Evolutionary conservation across 768 basidiomycete genomes (phyloP).

Genomic region (Galerina marginata): DNA sequence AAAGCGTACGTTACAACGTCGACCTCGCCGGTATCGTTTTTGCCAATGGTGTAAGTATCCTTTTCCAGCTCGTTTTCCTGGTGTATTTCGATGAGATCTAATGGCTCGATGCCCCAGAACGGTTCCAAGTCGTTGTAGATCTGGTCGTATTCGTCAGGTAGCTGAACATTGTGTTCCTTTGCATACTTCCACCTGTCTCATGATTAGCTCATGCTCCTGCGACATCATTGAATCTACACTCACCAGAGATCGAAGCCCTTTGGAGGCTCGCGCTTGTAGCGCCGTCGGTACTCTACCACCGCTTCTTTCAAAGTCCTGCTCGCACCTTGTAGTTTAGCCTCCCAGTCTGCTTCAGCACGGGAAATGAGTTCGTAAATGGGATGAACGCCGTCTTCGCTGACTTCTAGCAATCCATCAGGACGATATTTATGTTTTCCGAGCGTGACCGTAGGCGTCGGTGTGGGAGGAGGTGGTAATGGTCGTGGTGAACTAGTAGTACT

Average conservation of each 20-base stretch:
- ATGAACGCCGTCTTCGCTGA: slow-evolving; percentile 52
- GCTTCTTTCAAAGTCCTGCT: slow-evolving; percentile 79
- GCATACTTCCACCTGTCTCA: slow-evolving; percentile 56
- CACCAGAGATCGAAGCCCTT: slow-evolving; percentile 90
- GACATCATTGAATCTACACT: slow-evolving; percentile 20
- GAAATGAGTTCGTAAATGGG: slow-evolving; percentile 81
- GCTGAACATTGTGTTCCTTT: slow-evolving; percentile 70
- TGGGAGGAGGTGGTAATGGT: background rate
- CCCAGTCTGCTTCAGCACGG: slow-evolving; percentile 70
- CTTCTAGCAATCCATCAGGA: slow-evolving; percentile 45
- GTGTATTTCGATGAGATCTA: slow-evolving; percentile 42
- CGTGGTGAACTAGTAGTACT: background rate
- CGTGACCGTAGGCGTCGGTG: background rate
- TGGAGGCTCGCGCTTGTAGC: slow-evolving; percentile 83
- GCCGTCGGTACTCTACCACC: slow-evolving; percentile 73
- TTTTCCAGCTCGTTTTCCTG: slow-evolving; percentile 40
- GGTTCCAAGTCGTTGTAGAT: slow-evolving; percentile 79
- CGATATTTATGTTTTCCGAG: slow-evolving; percentile 41
- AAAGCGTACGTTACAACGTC: slow-evolving; percentile 41
- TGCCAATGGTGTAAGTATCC: slow-evolving; percentile 49
- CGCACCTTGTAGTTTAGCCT: slow-evolving; percentile 62
- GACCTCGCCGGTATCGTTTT: slow-evolving; percentile 32
- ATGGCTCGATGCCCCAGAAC: slow-evolving; percentile 72
- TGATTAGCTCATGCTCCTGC: too few species aligned
- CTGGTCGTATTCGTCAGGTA: slow-evolving; percentile 87